These are phyloP conservation scores for Cicer yamashitae DNA, from an alignment of 306 rosid species.

Conservation along the genomic window DNA sequence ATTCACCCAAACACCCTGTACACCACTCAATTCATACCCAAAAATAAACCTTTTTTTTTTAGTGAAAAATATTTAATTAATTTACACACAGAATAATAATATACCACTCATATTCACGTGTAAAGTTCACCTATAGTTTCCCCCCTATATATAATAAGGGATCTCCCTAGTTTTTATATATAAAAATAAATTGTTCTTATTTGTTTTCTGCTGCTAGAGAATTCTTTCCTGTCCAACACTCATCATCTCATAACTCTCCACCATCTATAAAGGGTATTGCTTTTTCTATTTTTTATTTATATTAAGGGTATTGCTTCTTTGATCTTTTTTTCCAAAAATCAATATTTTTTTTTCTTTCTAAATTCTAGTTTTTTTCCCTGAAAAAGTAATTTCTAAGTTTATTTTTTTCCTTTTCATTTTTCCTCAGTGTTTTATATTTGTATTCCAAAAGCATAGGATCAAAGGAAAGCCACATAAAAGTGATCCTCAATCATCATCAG, in stretches of 20 bases:
- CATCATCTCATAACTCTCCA: constrained; percentile 10
- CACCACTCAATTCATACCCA: constrained; percentile 9
- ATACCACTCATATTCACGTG: background rate
- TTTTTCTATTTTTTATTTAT: constrained; percentile 6
- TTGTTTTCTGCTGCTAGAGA: background rate
- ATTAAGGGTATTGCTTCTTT: constrained; percentile 10
- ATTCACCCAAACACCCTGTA: background rate
- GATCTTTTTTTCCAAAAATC: background rate
- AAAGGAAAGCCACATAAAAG: constrained; percentile 28
- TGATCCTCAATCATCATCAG: constrained; percentile 14
- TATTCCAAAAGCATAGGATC: background rate
- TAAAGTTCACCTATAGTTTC: background rate
- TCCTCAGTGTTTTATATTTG: background rate
- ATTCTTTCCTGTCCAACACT: background rate
- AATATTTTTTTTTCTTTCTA: background rate
- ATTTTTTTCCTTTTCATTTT: background rate
- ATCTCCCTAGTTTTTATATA: background rate
- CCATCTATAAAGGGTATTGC: constrained; percentile 27
- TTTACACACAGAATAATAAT: background rate
- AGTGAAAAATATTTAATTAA: background rate
- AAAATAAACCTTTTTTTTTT: background rate
- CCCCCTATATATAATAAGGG: background rate
- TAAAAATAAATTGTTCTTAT: background rate
- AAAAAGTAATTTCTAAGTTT: background rate
- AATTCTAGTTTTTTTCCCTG: background rate